Conservation (phyloP, 1,139 yeast genomes). For the Kluyveromyces marxianus region DNA sequence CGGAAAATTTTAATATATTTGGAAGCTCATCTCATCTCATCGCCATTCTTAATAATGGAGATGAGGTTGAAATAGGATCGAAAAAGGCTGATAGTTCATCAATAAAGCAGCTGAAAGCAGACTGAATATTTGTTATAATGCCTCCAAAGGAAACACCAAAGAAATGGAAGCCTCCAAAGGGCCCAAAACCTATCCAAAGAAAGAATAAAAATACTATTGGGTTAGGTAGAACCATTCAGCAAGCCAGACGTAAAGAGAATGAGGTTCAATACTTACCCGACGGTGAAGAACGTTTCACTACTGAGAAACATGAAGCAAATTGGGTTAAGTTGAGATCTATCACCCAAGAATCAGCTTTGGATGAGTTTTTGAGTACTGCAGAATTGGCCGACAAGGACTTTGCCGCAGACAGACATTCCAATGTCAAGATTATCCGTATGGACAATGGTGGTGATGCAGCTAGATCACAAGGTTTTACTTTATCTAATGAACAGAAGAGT, state of each 20-base stretch:
- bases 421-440: slow-evolving; percentile 75
- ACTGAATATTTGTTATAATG: slow-evolving; percentile 17
- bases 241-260: slow-evolving; percentile 64
- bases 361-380: slow-evolving; percentile 91
- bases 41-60: background rate
- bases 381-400: slow-evolving; percentile 94
- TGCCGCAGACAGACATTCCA: slow-evolving; percentile 80
- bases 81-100: background rate
- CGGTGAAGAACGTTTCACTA: slow-evolving; percentile 78
- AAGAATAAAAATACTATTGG: slow-evolving; percentile 81
- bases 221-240: slow-evolving; percentile 75
- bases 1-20: slow-evolving; percentile 3
- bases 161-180: slow-evolving; percentile 70
- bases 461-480: slow-evolving; percentile 43
- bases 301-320: slow-evolving; percentile 74
- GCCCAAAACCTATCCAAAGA: slow-evolving; percentile 83
- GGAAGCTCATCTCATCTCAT: slow-evolving; percentile 1
- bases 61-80: background rate
- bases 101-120: background rate
- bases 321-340: slow-evolving; percentile 91
- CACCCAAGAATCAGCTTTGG: slow-evolving; percentile 89
- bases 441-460: slow-evolving; percentile 45
- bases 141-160: slow-evolving; percentile 41
- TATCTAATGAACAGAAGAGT: slow-evolving; percentile 62
- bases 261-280: slow-evolving; percentile 68